Evolutionary conservation across 2,329 filamentous ascomycete genomes (phyloP).

Genomic region (Paecilomyces sp.): DNA sequence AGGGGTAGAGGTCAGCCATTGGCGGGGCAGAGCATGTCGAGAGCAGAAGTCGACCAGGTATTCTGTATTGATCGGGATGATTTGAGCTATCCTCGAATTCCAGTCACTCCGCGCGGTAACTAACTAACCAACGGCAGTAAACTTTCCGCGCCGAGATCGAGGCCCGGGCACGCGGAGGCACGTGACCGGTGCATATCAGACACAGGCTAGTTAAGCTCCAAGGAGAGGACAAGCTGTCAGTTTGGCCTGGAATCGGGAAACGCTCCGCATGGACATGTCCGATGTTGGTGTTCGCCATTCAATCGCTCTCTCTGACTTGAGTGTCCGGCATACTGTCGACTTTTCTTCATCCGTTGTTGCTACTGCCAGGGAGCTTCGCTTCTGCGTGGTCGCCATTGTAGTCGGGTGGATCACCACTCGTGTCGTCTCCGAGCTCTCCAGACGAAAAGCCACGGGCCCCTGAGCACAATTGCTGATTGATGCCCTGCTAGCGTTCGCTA

Average conservation of each 20-base stretch:
- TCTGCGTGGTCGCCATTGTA: constrained; percentile 43
- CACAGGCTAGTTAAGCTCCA: background rate
- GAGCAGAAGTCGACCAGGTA: background rate
- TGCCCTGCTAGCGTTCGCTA: background rate
- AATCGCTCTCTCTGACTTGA: constrained; percentile 33
- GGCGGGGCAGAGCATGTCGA: constrained; percentile 16
- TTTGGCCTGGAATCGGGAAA: background rate
- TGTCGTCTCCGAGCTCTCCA: constrained; percentile 26
- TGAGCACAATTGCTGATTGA: constrained; percentile 4
- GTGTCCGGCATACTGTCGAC: constrained; percentile 46
- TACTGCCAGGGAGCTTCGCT: constrained; percentile 45
- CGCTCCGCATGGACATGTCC: constrained; percentile 30
- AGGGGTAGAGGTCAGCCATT: constrained; percentile 79
- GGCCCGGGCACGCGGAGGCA: background rate
- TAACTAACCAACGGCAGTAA: no score
- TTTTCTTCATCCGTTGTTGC: constrained; percentile 43
- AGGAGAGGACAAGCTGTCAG: constrained; percentile 15
- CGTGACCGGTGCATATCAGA: background rate
- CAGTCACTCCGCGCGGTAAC: background rate
- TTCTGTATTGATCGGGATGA: background rate
- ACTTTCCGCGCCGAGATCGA: background rate
- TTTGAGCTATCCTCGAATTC: no score
- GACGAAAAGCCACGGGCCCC: constrained; percentile 14
- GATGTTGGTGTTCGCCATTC: constrained; percentile 40
- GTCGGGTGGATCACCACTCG: constrained; percentile 39